These are phyloP conservation scores for Madurella fahalii DNA, from an alignment of 2,329 filamentous ascomycete genomes.

Conservation along the genomic window DNA sequence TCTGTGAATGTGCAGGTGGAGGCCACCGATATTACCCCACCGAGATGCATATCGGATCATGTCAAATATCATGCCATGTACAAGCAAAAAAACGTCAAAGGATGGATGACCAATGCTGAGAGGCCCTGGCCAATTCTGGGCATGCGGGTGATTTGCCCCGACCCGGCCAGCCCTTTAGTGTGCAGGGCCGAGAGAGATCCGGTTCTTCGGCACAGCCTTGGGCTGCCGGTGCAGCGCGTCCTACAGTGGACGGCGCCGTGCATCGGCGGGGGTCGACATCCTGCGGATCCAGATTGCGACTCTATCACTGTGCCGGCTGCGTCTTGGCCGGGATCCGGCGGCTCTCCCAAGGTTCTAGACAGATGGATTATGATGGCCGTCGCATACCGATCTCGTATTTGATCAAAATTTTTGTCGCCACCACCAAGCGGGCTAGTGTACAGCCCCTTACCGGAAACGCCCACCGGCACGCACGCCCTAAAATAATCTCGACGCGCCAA, in stretches of 20 bases:
- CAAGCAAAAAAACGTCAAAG: neutral
- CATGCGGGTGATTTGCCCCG: no score
- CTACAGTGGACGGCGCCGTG: neutral
- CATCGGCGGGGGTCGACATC: neutral
- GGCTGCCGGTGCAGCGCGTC: neutral
- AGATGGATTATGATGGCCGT: neutral
- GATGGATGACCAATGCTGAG: neutral
- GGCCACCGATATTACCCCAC: neutral
- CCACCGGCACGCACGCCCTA: slow-evolving; percentile 2
- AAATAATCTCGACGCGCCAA: neutral
- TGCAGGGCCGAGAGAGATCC: neutral
- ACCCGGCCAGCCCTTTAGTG: no score
- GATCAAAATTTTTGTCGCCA: neutral
- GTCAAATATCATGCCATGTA: slow-evolving; percentile 8
- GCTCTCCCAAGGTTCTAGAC: neutral
- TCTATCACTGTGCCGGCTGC: slow-evolving; percentile 3
- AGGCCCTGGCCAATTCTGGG: no score
- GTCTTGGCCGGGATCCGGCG: slow-evolving; percentile 1
- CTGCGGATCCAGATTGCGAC: slow-evolving; percentile 6
- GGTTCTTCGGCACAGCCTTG: slow-evolving; percentile 14
- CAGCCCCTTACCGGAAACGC: slow-evolving; percentile 5
- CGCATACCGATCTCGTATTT: slow-evolving; percentile 1
- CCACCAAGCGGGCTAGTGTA: no score
- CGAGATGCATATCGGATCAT: slow-evolving; percentile 10
- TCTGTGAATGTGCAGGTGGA: no score